Evolutionary conservation across 2,329 filamentous ascomycete genomes (phyloP).

Genomic region (Grosmannia penicillata): DNA sequence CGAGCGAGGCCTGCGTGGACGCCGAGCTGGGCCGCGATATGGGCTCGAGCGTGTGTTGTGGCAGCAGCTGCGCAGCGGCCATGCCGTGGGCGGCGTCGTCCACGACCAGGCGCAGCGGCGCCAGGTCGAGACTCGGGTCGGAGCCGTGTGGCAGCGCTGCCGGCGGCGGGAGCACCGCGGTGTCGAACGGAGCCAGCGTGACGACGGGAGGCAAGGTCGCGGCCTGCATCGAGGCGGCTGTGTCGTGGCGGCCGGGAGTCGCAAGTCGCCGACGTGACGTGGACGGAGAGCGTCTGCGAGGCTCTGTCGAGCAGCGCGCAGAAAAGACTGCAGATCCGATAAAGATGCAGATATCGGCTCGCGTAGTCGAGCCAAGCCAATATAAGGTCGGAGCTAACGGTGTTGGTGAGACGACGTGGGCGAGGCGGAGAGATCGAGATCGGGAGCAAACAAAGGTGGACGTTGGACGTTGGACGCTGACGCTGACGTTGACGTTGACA

Average conservation of each 20-base stretch:
- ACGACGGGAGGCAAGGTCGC: neutral
- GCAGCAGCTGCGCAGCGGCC: neutral
- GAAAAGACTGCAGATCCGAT: too few species aligned
- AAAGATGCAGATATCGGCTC: too few species aligned
- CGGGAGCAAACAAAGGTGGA: too few species aligned
- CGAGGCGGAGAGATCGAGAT: too few species aligned
- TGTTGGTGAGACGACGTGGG: too few species aligned
- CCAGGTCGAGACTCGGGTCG: conserved; percentile 1
- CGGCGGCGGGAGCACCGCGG: neutral
- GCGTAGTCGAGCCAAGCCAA: too few species aligned
- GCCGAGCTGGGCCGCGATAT: conserved; percentile 35
- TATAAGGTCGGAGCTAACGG: too few species aligned
- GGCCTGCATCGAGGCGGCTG: too few species aligned
- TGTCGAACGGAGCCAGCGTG: conserved; percentile 1
- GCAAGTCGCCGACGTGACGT: neutral
- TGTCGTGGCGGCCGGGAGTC: neutral
- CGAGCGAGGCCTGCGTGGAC: conserved; percentile 28
- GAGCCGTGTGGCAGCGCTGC: neutral
- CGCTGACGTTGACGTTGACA: too few species aligned
- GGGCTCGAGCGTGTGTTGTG: conserved; percentile 24
- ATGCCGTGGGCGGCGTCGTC: conserved; percentile 27
- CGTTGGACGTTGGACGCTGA: too few species aligned
- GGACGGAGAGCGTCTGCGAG: too few species aligned
- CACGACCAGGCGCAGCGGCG: conserved; percentile 3
- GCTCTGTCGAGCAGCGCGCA: too few species aligned